Percentiles rank a stretch among this genome's conserved stretches.
These are phyloP conservation scores for Ophiocordyceps camponoti-floridani DNA, from an alignment of 2,329 filamentous ascomycete genomes.

Conservation along the genomic window DNA sequence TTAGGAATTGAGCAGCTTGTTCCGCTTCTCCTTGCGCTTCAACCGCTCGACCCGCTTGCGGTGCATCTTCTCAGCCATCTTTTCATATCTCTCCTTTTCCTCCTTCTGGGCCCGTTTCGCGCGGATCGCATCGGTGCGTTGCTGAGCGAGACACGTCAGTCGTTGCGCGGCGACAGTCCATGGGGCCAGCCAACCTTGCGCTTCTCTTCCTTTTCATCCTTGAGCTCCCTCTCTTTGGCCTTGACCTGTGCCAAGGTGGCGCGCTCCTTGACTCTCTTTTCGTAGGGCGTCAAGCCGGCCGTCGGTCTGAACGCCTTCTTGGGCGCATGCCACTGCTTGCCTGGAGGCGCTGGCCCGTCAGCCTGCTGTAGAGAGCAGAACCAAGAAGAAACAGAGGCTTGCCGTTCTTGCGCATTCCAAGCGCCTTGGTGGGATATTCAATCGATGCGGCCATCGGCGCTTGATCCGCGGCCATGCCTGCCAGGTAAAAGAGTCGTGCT, in stretches of 20 bases:
- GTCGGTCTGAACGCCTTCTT: constrained; percentile 76
- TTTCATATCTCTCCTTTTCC: constrained; percentile 81
- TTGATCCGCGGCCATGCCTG: constrained; percentile 7
- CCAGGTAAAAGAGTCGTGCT: not conserved
- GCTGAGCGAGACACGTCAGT: constrained; percentile 25
- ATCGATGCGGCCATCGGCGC: constrained; percentile 5
- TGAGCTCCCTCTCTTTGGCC: constrained; percentile 87
- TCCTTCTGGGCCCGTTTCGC: constrained; percentile 79
- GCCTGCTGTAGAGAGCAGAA: too few species aligned
- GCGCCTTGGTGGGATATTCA: constrained; percentile 19
- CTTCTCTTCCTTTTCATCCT: constrained; percentile 84
- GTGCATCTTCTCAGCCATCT: constrained; percentile 97
- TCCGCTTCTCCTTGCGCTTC: constrained; percentile 93
- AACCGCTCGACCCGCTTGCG: constrained; percentile 81
- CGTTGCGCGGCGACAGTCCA: not conserved
- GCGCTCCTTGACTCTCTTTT: constrained; percentile 55
- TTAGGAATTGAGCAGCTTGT: constrained; percentile 58
- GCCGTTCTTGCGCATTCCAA: constrained; percentile 71
- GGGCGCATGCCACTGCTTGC: constrained; percentile 82
- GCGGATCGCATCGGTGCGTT: constrained; percentile 60
- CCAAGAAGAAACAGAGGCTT: too few species aligned
- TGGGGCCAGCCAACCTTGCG: constrained; percentile 42
- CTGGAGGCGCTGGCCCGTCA: constrained; percentile 25
- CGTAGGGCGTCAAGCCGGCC: constrained; percentile 61
- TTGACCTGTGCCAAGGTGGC: constrained; percentile 60